Evolutionary conservation across 1,284 basidiomycete species (phyloP).

Genomic region (Somion occarium): DNA sequence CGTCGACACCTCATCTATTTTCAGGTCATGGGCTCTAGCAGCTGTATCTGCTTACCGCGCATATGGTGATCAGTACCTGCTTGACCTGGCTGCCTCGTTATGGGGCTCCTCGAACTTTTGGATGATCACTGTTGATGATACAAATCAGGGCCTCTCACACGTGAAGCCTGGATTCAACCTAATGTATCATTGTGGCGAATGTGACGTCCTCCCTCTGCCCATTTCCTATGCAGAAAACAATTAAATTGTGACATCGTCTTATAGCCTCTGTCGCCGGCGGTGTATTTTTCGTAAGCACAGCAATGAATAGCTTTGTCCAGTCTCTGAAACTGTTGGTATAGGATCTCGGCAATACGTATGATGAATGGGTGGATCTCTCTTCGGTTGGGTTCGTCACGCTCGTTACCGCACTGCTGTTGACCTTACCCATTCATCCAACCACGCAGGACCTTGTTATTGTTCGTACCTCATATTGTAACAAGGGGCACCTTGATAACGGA

Average conservation of each 20-base stretch:
- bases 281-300: not conserved
- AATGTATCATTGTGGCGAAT: not conserved
- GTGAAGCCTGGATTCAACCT: not conserved
- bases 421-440: no score
- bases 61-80: slow-evolving; percentile 8
- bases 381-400: no score
- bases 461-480: not conserved
- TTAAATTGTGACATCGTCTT: not conserved
- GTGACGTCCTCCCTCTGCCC: not conserved
- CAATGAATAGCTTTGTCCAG: not conserved
- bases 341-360: no score
- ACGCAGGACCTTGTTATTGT: slow-evolving; percentile 3
- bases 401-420: no score
- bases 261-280: not conserved
- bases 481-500: not conserved
- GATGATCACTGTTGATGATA: slow-evolving; percentile 2
- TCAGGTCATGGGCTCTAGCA: slow-evolving; percentile 8
- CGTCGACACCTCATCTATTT: no score
- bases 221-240: not conserved
- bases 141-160: not conserved
- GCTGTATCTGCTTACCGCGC: slow-evolving; percentile 12
- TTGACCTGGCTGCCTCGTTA: slow-evolving; percentile 6
- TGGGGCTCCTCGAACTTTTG: slow-evolving; percentile 6
- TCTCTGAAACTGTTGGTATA: no score
- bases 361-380: no score